phyloP scores from a whole-genome alignment of 1,139 yeast species.

The Blastobotrys proliferans region DNA sequence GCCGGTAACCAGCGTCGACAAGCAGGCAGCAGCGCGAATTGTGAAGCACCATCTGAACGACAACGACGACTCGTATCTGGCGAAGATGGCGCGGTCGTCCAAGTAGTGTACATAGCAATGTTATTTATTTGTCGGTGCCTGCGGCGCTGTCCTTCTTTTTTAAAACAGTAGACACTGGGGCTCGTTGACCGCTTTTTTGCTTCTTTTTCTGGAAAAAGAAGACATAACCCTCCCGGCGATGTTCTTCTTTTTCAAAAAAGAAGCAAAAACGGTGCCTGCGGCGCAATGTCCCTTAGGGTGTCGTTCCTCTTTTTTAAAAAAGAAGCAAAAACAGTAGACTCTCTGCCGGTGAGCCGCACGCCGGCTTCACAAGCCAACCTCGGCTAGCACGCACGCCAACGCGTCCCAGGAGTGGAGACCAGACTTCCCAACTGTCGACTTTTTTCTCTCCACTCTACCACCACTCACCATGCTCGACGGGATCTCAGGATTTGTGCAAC shows the following conservation, averaged over 20 bases:
- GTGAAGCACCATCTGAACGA: constrained; percentile 45
- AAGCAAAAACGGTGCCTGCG: no score
- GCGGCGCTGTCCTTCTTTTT: no score
- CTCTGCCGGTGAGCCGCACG: constrained; percentile 1
- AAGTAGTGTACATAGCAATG: neutral
- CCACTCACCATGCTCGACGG: constrained; percentile 37
- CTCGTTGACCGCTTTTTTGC: no score
- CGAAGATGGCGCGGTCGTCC: constrained; percentile 12
- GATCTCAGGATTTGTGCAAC: constrained; percentile 50
- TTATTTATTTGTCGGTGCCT: no score
- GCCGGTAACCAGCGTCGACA: constrained; percentile 23
- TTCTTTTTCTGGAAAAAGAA: no score
- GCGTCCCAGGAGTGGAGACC: neutral
- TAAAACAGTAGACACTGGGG: no score
- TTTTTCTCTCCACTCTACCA: neutral
- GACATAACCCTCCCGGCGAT: no score
- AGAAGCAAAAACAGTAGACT: no score
- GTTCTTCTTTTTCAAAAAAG: no score
- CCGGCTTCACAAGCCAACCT: neutral
- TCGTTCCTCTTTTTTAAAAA: no score
- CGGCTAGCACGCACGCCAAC: neutral
- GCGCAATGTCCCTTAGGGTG: no score
- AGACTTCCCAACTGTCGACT: neutral
- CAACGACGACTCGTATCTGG: constrained; percentile 15
- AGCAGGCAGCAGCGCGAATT: constrained; percentile 42